These are phyloP conservation scores for Blastobotrys indianensis DNA, from an alignment of 1,139 yeast genomes.

Conservation along the genomic window DNA sequence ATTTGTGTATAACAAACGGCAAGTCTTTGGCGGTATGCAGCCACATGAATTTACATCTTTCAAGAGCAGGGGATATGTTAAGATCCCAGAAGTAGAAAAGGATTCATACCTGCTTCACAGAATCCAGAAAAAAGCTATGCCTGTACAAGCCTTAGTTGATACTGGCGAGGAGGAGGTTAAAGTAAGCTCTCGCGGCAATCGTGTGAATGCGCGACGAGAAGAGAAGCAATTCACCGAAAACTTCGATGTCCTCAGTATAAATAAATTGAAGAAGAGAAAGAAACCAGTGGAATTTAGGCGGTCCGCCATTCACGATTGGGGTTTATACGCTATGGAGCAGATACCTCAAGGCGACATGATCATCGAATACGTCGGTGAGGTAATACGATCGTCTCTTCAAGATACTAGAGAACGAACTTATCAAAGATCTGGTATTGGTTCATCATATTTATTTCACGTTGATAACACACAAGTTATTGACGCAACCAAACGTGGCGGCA, in stretches of 20 bases:
- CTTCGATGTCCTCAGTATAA: slow-evolving; percentile 52
- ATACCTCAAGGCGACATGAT: slow-evolving; percentile 95
- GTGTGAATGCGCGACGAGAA: slow-evolving; percentile 83
- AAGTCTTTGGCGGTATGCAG: slow-evolving; percentile 18
- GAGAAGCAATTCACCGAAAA: slow-evolving; percentile 87
- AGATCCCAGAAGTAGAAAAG: slow-evolving; percentile 69
- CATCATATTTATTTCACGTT: slow-evolving; percentile 84
- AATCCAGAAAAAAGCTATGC: slow-evolving; percentile 45
- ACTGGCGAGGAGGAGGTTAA: slow-evolving; percentile 27
- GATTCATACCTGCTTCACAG: slow-evolving; percentile 75
- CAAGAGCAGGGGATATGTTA: slow-evolving; percentile 69
- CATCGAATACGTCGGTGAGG: slow-evolving; percentile 97
- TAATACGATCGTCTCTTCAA: slow-evolving; percentile 89
- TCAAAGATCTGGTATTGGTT: slow-evolving; percentile 87
- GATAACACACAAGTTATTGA: slow-evolving; percentile 95
- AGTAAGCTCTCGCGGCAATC: slow-evolving; percentile 69
- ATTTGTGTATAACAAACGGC: slow-evolving; percentile 64
- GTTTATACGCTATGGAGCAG: slow-evolving; percentile 89
- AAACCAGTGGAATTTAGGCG: slow-evolving; percentile 95
- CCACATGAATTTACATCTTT: slow-evolving; percentile 35
- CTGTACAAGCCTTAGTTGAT: slow-evolving; percentile 13
- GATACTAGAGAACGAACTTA: slow-evolving; percentile 87
- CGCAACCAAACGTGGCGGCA: slow-evolving; percentile 96
- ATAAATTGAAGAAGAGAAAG: slow-evolving; percentile 76
- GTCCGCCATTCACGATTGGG: slow-evolving; percentile 98